Evolutionary conservation across 1,284 basidiomycete species (phyloP).

Genomic region (Megacollybia platyphylla): DNA sequence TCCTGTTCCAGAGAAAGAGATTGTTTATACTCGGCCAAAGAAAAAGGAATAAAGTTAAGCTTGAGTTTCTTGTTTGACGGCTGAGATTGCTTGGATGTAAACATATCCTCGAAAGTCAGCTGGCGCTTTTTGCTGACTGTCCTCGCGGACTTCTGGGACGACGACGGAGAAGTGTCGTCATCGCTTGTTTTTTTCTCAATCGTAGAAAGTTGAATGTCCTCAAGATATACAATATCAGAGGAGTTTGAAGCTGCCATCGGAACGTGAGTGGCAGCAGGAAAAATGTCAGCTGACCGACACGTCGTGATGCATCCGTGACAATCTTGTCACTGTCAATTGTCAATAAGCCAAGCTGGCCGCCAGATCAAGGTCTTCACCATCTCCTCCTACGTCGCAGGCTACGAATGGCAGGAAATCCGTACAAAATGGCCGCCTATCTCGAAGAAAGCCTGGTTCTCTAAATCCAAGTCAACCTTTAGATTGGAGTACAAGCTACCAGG

Average conservation of each 20-base stretch:
- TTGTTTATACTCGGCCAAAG: constrained; percentile 37
- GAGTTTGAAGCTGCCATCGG: constrained; percentile 14
- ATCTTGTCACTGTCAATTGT: no score
- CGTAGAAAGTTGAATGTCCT: constrained; percentile 31
- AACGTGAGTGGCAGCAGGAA: neutral
- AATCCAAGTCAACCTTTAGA: constrained; percentile 26
- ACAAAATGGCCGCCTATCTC: constrained; percentile 20
- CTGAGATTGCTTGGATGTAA: constrained; percentile 25
- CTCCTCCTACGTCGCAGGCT: constrained; percentile 41
- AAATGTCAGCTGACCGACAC: neutral
- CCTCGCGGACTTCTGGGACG: constrained; percentile 10
- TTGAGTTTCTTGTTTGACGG: constrained; percentile 17
- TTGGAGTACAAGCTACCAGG: constrained; percentile 79
- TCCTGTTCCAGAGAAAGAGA: constrained; percentile 47
- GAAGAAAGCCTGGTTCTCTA: constrained; percentile 17
- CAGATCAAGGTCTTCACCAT: constrained; percentile 67
- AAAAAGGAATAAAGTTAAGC: constrained; percentile 62
- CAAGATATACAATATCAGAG: constrained; percentile 35
- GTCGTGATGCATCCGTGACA: neutral
- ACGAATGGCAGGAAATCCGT: constrained; percentile 25
- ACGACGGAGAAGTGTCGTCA: neutral
- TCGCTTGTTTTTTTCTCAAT: constrained; percentile 5
- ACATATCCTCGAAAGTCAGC: constrained; percentile 52
- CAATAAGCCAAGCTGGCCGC: constrained; percentile 33
- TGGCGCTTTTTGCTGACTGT: constrained; percentile 42